Conservation (phyloP, 2,329 filamentous ascomycete genomes). For the Ascosphaera acerosa region DNA sequence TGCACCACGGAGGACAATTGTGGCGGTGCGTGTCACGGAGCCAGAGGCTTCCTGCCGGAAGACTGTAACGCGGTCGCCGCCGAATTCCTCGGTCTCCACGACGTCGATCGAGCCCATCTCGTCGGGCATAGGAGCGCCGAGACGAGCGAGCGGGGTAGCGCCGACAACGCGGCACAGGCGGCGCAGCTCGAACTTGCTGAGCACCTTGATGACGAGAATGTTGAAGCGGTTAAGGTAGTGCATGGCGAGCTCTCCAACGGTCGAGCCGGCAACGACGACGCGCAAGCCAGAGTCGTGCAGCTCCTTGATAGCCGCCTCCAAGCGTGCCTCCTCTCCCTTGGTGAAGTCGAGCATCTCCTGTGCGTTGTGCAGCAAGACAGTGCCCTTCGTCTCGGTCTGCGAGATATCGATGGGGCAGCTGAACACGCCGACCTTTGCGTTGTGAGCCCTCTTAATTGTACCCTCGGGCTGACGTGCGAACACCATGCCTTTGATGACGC, state of each 20-base stretch:
- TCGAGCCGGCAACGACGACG: constrained; percentile 75
- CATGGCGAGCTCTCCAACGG: constrained; percentile 83
- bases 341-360: constrained; percentile 98
- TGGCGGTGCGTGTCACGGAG: constrained; percentile 76
- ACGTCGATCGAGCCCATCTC: constrained; percentile 92
- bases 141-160: constrained; percentile 79
- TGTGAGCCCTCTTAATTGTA: constrained; percentile 64
- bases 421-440: constrained; percentile 91
- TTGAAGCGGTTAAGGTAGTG: constrained; percentile 96
- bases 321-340: constrained; percentile 80
- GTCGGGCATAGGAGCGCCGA: constrained; percentile 97
- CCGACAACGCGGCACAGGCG: constrained; percentile 88
- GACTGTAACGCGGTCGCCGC: constrained; percentile 90
- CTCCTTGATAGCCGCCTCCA: constrained; percentile 83
- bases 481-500: constrained; percentile 93
- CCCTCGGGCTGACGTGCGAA: constrained; percentile 92
- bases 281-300: constrained; percentile 80
- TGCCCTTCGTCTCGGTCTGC: constrained; percentile 97
- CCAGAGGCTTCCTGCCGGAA: constrained; percentile 70
- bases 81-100: constrained; percentile 93
- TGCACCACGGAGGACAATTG: constrained; percentile 76
- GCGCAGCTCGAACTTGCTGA: constrained; percentile 94
- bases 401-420: constrained; percentile 87
- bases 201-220: constrained; percentile 86
- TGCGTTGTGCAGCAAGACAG: constrained; percentile 84